Base-by-base conservation (phyloP, 768 basidiomycete genomes). In the Podaxis sp. region DNA sequence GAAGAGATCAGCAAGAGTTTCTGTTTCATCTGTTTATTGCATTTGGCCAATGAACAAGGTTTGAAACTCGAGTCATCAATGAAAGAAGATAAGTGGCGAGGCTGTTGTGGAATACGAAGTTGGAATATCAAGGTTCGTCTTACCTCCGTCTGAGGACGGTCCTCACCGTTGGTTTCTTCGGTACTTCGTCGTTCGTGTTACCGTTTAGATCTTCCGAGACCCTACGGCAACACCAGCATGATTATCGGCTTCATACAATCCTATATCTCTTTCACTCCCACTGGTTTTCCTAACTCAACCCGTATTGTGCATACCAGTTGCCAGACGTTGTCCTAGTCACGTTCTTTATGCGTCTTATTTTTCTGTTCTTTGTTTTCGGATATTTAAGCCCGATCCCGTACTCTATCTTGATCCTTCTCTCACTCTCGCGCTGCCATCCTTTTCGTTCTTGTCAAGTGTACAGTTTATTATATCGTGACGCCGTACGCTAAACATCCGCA, bases 1-100 rank as follows among this genome's bases (percentile, higher is more conserved):
- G 90, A 90, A 42, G 97, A 99, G 64, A 97, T 98, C 70, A 97
- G 95, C 71, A 98, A 97, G 14, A 96, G 93, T 64, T 98, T 96
- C 86, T 98, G 96, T 72, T 99, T 98, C 78, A 99, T 98, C 71
- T 98, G 97, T 69, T 77, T 98, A 25, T 77, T 99, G 16, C 97
- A 98, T 76, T 76, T 98, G 47, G 96, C 96, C 16, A 98, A 99
- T 70, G 97, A 98, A 74, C 91, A 93, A 68, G 97, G 96, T 1
- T 79, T 98, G 52, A 21, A 21, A 21, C 21, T 21, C 21, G 1
- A 21, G 71, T 72, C 84, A 62, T 71, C 77, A 5, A 40, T 63
- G 3, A 64, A 73, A 60, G 72, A 80, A 63, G 53, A 75, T 63
- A 71, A 76, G 65, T 69, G 67, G 66, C n/a, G 67, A 66, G 18